These are phyloP conservation scores for Botrytis fragariae DNA, from an alignment of 2,329 filamentous ascomycete genomes.

Conservation along the genomic window DNA sequence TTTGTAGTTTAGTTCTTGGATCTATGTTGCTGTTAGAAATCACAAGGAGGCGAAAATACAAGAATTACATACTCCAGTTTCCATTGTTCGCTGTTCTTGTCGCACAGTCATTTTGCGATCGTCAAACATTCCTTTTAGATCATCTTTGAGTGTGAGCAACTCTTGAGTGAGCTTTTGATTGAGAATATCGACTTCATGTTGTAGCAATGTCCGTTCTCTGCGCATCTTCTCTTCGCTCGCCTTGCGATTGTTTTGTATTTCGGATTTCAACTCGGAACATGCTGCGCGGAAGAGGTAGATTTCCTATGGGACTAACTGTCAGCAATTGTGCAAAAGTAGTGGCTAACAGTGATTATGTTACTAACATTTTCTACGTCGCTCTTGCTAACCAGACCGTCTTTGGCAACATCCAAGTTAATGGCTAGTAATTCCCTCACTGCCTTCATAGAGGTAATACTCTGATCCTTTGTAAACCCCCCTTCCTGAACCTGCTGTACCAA, in stretches of 20 bases:
- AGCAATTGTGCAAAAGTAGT: not conserved
- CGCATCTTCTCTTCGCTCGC: slow-evolving; percentile 77
- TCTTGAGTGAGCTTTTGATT: slow-evolving; percentile 84
- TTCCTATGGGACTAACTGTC: slow-evolving; percentile 49
- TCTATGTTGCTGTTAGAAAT: slow-evolving; percentile 45
- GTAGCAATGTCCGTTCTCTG: slow-evolving; percentile 77
- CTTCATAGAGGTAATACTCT: slow-evolving; percentile 89
- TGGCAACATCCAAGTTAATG: slow-evolving; percentile 77
- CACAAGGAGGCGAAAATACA: not conserved
- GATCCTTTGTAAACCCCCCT: slow-evolving; percentile 68
- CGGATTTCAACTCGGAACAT: slow-evolving; percentile 85
- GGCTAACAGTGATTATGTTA: not conserved
- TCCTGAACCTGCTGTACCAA: slow-evolving; percentile 76
- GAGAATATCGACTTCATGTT: slow-evolving; percentile 94
- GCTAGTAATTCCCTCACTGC: slow-evolving; percentile 75
- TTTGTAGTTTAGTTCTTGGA: slow-evolving; percentile 94
- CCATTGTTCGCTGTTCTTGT: slow-evolving; percentile 80
- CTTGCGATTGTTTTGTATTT: slow-evolving; percentile 75
- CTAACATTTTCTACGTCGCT: slow-evolving; percentile 81
- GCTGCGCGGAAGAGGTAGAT: slow-evolving; percentile 92
- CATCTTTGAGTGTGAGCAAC: slow-evolving; percentile 76
- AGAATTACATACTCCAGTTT: slow-evolving; percentile 65
- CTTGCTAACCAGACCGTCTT: slow-evolving; percentile 79
- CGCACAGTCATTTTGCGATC: slow-evolving; percentile 90
- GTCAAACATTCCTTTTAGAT: slow-evolving; percentile 93